Evolutionary conservation across 2,329 filamentous ascomycete genomes (phyloP), one percentile per base, ranked within the genome.

Genomic region (Juglanconis juglandina): DNA sequence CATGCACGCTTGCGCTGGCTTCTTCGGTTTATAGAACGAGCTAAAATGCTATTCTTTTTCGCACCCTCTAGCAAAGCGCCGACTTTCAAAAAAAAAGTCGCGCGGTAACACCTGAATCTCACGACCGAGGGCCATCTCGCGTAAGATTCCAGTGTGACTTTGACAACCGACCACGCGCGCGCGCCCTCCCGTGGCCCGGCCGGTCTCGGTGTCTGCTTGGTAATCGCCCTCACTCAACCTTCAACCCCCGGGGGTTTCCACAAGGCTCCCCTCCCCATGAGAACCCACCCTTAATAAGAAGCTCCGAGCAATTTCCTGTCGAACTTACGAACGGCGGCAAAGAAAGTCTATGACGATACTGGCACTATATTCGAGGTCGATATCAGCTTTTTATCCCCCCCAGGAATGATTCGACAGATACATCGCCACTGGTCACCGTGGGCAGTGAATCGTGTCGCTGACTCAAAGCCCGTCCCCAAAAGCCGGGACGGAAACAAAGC

Each of bases 201-300:
- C 51, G 51, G 41, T 53, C 51, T 53, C 51, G 51, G 51, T 42
- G 39, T 42, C 17, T 47, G 44, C 44, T 47, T 47, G 39, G 51
- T 53, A 53, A 53, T 53, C 51, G 42, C 17, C 51, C 24, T 17
- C 5, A 14, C 10, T 34, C 5, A 30, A 34, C 24, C 24, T 24
- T 24, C 24, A 24, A 24, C 24, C 24, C 24, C 24, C 24, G 24
- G 24, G 24, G 24, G 24, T 24, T 24, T 24, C 24, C 24, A 24
- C 24, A 24, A 24, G 24, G 24, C 24, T 24, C 24, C 24, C 24
- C 24, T 24, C 24, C 10, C 39, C 39, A 11, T 42, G 7, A 42
- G 10, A 24, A 24, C 24, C 24, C 24, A 24, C 24, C 24, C 24
- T 24, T 24, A 24, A 24, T 24, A 24, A 24, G 24, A 6, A 47